Evolutionary conservation across 2,329 filamentous ascomycete species (phyloP).

Genomic region (Fusarium graminum): DNA sequence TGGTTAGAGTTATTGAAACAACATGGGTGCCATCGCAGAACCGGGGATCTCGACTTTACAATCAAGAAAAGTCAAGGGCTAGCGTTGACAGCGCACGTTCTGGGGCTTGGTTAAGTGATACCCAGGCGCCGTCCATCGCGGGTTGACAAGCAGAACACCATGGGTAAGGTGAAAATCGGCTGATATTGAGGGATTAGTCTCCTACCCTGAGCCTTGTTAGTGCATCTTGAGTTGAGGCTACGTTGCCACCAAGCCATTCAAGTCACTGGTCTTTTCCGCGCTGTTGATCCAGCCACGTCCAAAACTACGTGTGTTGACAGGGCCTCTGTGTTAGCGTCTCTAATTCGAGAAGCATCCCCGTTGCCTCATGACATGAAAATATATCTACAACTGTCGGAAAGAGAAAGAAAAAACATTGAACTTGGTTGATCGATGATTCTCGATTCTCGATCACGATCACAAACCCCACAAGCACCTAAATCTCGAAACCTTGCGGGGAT

Average conservation of each 20-base stretch:
- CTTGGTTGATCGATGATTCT: conserved; percentile 28
- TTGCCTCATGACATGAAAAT: not conserved
- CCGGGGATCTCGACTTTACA: conserved; percentile 13
- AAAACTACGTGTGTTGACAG: not conserved
- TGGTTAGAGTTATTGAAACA: conserved; percentile 30
- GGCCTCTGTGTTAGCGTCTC: not conserved
- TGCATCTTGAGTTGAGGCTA: conserved; percentile 8
- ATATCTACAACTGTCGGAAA: not conserved
- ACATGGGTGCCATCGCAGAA: conserved; percentile 8
- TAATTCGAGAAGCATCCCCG: not conserved
- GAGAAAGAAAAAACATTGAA: conserved; percentile 1
- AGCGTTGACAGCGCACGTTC: conserved; percentile 30
- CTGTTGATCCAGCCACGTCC: not conserved
- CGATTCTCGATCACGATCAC: conserved; percentile 26
- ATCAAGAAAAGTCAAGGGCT: conserved; percentile 27
- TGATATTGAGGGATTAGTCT: conserved; percentile 33
- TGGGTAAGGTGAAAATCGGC: conserved; percentile 32
- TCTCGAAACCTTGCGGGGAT: conserved; percentile 39
- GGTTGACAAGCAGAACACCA: conserved; percentile 12
- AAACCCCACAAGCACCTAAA: conserved; percentile 33
- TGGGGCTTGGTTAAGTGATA: conserved; percentile 21
- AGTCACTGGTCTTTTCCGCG: conserved; percentile 12
- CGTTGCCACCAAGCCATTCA: conserved; percentile 15
- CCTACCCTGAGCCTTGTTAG: conserved; percentile 33
- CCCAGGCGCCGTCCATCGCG: conserved; percentile 29